Evolutionary conservation across 1,139 yeast species (phyloP), one percentile per base, ranked within the genome.

Genomic region (Yamadazyma friedrichii): DNA sequence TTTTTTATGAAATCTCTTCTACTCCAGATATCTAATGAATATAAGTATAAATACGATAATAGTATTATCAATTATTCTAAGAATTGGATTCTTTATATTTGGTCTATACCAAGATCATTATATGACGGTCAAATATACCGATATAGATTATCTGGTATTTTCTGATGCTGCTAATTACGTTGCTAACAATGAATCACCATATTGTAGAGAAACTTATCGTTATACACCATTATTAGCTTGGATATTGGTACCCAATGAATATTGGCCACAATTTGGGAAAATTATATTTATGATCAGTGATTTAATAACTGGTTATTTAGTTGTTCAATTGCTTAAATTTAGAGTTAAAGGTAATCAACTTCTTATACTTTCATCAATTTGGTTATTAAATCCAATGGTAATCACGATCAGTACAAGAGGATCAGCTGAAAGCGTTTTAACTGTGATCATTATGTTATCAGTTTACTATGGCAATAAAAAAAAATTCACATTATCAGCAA

Each of bases 301-400:
- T 61, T 57, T 93, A 39, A 55, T 88, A 1, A 89, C 98, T 0
- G 98, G 98, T 0, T 59, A 71, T 36, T 60, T 91, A 39, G 80
- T 88, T 33, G 55, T 77, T 39, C 64, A 67, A 43, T 59, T 83
- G 26, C 47, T 61, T 36, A 42, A 44, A 38, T 47, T 48, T 28
- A 45, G 39, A 26, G 51, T 61, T 15, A 49, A 62, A 6, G 44
- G 52, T 9, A 65, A 65, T 37, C 67, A 71, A 15, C 13, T 43
- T 5, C 50, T 71, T 16, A 41, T 68, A 10, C 68, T 80, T 44
- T 62, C 82, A 27, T 65, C 84, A 1, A 67, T 89, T 3, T 93
- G 98, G 98, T 69, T 93, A 31, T 70, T 88, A 51, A 93, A 93
- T 59, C 98, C 98, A 10, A 87, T 93, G 94, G 98, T 91, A 0